Evolutionary conservation across 495 filamentous ascomycete genomes (phyloP), one percentile per base, ranked within the genome.

Genomic region (Xanthoparmelia taractica): DNA sequence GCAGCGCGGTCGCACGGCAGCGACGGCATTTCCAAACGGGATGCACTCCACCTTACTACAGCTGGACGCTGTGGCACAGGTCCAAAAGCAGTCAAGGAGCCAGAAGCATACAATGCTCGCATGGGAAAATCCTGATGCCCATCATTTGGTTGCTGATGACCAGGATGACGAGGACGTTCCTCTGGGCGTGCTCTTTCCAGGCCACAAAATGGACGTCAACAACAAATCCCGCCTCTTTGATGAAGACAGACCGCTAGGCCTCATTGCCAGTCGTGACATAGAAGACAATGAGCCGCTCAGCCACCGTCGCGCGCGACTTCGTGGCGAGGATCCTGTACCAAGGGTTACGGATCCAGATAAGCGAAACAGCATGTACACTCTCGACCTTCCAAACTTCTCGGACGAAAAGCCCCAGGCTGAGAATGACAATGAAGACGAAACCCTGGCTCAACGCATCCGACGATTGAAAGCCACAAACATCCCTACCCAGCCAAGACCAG

Each of bases 221-320:
- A 80, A 85, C 45, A 73, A 75, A 20, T 48, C 48, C 52, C 61
- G 60, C 31, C 62, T 62, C 29, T 40, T 60, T 15, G 81, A 83
- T 43, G 81, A 86, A 36, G 76, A 87, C 55, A 82, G 89, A 23
- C 92, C 93, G 0, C 70, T 92, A 27, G 94, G 94, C 18, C 75
- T 98, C 25, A 87, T 98, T 78, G 92, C 92, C 70, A 83, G 82
- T 68, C 83, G 88, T 12, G 84, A 96, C 59, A 74, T 93, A 65
- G 94, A 98, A 73, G 94, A 97, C 67, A 91, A 88, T 57, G 94
- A 98, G 68, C 92, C 94, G 8, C 75, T 98, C 48, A 92, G 89
- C 66, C 78, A 78, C 23, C 86, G 94, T 12, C 84, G 91, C 41
- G 88, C 89, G 36, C 79, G 94, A 65, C 79, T 98, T 20, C 81